Evolutionary conservation across 164 flowering plant species (phyloP).

Genomic region (Platanus orientalis): DNA sequence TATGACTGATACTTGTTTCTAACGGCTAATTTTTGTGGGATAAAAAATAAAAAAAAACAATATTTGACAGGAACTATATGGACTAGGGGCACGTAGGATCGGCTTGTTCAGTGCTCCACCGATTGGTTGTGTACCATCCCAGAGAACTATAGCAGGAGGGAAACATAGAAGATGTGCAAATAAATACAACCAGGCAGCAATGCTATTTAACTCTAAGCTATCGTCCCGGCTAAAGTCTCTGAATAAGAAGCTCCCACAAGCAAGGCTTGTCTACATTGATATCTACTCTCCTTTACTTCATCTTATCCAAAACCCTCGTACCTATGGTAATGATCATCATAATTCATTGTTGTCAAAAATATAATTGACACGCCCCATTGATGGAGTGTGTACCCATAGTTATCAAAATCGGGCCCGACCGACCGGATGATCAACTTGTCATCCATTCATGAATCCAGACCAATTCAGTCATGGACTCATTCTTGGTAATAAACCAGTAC

Average conservation of each 20-base stretch:
- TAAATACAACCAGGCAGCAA: conserved; percentile 27
- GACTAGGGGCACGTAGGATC: conserved; percentile 44
- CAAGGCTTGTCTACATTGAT: conserved; percentile 35
- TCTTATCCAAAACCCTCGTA: conserved; percentile 30
- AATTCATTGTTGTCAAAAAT: no score
- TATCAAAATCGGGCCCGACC: no score
- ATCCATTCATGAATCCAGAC: no score
- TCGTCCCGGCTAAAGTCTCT: conserved; percentile 18
- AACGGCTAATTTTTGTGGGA: no score
- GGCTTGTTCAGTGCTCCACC: conserved; percentile 35
- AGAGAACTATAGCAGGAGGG: conserved; percentile 43
- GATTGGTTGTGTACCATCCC: conserved; percentile 51
- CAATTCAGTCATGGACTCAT: no score
- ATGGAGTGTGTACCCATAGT: no score
- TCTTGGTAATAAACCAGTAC: no score
- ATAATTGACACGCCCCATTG: no score
- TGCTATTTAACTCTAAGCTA: conserved; percentile 41
- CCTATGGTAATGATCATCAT: background rate
- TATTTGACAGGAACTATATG: conserved; percentile 38
- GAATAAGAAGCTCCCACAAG: conserved; percentile 11
- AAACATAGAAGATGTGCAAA: conserved; percentile 27
- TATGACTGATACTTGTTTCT: no score
- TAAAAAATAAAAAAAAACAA: background rate
- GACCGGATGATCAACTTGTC: no score
- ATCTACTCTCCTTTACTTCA: conserved; percentile 29